Percentiles rank a stretch among this genome's conserved stretches.
Conservation (phyloP, 1,284 basidiomycete species). For the Testicularia cyperi region DNA sequence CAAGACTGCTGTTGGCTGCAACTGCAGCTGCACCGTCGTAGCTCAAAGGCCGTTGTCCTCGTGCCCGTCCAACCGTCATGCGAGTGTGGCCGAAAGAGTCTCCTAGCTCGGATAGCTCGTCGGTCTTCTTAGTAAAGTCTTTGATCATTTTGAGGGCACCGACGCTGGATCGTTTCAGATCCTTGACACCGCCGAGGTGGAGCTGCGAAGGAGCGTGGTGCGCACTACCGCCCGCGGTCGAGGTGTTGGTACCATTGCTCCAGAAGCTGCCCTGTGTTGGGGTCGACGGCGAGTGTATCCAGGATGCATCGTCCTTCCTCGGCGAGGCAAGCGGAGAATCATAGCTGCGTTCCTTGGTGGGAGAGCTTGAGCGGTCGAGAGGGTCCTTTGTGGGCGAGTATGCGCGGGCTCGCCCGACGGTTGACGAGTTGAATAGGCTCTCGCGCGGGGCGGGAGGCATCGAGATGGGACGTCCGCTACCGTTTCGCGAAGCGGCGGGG, state of each 20-base stretch:
- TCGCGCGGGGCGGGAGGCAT: slow-evolving; percentile 51
- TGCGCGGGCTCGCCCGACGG: slow-evolving; percentile 21
- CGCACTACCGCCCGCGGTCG: slow-evolving; percentile 1
- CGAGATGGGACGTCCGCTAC: slow-evolving; percentile 37
- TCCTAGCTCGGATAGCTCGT: slow-evolving; percentile 7
- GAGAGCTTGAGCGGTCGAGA: slow-evolving; percentile 19
- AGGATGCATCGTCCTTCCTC: slow-evolving; percentile 42
- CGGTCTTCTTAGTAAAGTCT: slow-evolving; percentile 46
- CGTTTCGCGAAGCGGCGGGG: slow-evolving; percentile 12
- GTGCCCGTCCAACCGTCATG: slow-evolving; percentile 45
- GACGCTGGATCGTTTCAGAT: slow-evolving; percentile 50
- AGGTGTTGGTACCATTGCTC: slow-evolving; percentile 19
- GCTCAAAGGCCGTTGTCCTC: slow-evolving; percentile 28
- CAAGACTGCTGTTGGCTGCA: too few species aligned
- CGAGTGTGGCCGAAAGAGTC: slow-evolving; percentile 33
- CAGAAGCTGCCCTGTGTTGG: slow-evolving; percentile 47
- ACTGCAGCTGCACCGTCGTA: slow-evolving; percentile 13
- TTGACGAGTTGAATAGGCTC: slow-evolving; percentile 23
- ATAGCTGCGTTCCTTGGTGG: slow-evolving; percentile 32
- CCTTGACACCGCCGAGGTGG: slow-evolving; percentile 50
- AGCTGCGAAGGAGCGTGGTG: slow-evolving; percentile 37
- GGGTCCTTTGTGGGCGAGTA: slow-evolving; percentile 36
- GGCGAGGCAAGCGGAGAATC: slow-evolving; percentile 36
- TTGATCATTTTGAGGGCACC: slow-evolving; percentile 54
- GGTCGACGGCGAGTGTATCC: slow-evolving; percentile 37